Evolutionary conservation across 768 basidiomycete genomes (phyloP).

Genomic region (Boletus huronensis): DNA sequence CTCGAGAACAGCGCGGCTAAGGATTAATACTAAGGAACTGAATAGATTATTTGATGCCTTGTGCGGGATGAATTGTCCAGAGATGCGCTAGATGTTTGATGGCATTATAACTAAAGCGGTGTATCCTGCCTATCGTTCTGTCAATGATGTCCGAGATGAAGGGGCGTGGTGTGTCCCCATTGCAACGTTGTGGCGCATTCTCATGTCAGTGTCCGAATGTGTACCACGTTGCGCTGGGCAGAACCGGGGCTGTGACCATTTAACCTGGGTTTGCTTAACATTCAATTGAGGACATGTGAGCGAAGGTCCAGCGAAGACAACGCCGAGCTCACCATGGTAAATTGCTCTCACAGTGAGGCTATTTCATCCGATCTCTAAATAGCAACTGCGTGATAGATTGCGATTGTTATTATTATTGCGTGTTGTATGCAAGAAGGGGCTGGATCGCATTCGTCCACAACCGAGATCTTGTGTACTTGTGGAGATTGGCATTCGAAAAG

Average conservation of each 20-base stretch:
- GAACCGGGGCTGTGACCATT: conserved; percentile 20
- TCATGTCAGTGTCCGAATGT: conserved; percentile 19
- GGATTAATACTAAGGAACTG: conserved; percentile 9
- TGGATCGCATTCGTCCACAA: background rate
- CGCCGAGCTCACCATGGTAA: conserved; percentile 15
- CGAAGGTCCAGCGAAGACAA: conserved; percentile 12
- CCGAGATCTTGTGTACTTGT: background rate
- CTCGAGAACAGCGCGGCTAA: conserved; percentile 17
- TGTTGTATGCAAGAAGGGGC: conserved; percentile 1
- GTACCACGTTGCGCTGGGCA: conserved; percentile 14
- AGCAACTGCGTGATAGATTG: conserved; percentile 20
- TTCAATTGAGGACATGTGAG: conserved; percentile 14
- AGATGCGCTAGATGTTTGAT: conserved; percentile 6
- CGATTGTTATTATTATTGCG: conserved; percentile 3
- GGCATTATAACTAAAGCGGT: conserved; percentile 12
- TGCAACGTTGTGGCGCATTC: conserved; percentile 21
- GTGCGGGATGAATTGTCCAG: conserved; percentile 10
- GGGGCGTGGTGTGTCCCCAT: conserved; percentile 6
- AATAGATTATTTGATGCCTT: conserved; percentile 15
- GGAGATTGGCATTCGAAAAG: conserved; percentile 2
- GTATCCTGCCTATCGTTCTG: conserved; percentile 1
- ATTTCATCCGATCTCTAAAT: background rate
- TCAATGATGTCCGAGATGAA: conserved; percentile 14
- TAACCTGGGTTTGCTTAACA: conserved; percentile 7
- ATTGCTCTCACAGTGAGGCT: conserved; percentile 17